These are phyloP conservation scores for Austropuccinia psidii DNA, from an alignment of 1,284 basidiomycete genomes.

Conservation along the genomic window DNA sequence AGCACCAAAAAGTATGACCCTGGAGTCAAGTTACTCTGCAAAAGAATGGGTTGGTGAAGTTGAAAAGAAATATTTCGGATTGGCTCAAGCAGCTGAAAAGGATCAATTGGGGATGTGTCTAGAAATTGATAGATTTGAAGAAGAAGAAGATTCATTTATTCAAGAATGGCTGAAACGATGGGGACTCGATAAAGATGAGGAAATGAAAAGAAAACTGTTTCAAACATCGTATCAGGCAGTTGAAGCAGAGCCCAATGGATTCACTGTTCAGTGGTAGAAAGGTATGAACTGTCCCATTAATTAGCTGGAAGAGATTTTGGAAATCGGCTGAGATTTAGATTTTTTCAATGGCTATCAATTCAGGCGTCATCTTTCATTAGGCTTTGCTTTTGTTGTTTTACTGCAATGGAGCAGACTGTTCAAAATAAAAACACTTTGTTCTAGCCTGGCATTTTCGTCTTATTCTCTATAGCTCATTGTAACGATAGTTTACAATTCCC, in stretches of 20 bases:
- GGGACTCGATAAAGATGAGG: neutral
- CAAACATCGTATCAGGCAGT: conserved; percentile 14
- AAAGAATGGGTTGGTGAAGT: conserved; percentile 28
- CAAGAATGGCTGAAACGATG: neutral
- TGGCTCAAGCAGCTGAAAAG: neutral
- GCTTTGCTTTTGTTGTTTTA: too few relatives aligned
- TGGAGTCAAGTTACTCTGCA: neutral
- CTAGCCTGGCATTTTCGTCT: too few relatives aligned
- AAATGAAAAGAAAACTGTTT: neutral
- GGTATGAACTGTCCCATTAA: too few relatives aligned
- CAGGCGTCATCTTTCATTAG: too few relatives aligned
- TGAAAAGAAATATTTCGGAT: conserved; percentile 3
- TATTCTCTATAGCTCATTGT: too few relatives aligned
- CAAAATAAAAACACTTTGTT: too few relatives aligned
- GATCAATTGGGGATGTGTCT: neutral
- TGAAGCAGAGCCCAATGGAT: conserved; percentile 25
- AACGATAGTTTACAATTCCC: too few relatives aligned
- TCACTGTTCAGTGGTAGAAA: conserved; percentile 33
- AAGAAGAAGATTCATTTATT: neutral
- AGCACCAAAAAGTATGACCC: conserved; percentile 47
- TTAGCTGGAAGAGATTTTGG: too few relatives aligned
- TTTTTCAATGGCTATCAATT: too few relatives aligned
- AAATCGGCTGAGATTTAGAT: too few relatives aligned
- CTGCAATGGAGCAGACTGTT: too few relatives aligned
- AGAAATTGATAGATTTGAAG: neutral